These are phyloP conservation scores for Tilletia caries DNA, from an alignment of 1,284 basidiomycete species.

Conservation along the genomic window DNA sequence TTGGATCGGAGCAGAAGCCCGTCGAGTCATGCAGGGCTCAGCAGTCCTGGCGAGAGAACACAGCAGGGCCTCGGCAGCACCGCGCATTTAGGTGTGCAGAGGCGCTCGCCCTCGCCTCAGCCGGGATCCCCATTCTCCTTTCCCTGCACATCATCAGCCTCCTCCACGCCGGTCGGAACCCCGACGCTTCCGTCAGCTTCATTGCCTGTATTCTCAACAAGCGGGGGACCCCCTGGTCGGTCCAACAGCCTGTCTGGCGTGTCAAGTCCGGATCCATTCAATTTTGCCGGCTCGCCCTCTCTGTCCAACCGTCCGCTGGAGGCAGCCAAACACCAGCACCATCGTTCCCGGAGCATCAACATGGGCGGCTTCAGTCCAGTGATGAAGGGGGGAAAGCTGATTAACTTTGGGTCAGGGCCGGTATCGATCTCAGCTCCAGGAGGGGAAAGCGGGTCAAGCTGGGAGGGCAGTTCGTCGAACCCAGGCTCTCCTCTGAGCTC, in stretches of 20 bases:
- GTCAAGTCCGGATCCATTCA: constrained; percentile 2
- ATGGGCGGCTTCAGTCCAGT: constrained; percentile 13
- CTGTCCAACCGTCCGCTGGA: constrained; percentile 3
- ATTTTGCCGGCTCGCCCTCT: constrained; percentile 10
- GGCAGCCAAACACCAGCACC: constrained; percentile 7
- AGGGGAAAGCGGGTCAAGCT: neutral
- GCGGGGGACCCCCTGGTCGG: neutral
- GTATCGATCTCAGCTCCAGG: neutral
- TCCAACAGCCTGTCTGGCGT: neutral
- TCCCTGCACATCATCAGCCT: constrained; percentile 2
- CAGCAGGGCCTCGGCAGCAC: constrained; percentile 6
- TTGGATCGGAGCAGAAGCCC: constrained; percentile 1
- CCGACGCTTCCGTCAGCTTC: constrained; percentile 1
- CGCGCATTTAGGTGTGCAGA: neutral
- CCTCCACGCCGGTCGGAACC: constrained; percentile 8
- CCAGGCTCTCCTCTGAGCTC: constrained; percentile 8
- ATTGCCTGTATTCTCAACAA: neutral
- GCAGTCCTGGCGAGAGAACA: neutral
- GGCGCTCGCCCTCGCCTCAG: neutral
- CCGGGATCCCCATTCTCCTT: neutral
- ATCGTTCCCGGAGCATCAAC: constrained; percentile 8
- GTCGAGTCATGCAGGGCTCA: neutral
- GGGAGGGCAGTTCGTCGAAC: neutral
- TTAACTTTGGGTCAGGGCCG: constrained; percentile 5
- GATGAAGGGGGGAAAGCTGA: constrained; percentile 11